phyloP scores from a whole-genome alignment of 192 early-diverging fungal genomes.

The Umbelopsis vinacea region DNA sequence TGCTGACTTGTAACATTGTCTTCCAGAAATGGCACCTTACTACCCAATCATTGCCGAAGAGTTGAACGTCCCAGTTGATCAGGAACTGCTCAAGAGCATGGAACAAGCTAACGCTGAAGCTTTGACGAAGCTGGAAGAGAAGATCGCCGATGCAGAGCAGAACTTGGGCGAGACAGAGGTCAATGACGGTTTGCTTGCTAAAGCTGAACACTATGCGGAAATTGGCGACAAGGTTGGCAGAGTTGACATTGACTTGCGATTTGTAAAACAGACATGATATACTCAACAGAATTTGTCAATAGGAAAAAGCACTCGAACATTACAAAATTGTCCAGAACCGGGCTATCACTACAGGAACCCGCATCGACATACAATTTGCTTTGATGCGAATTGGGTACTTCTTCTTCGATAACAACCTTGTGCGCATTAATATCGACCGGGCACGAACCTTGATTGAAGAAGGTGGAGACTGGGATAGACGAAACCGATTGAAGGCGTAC shows the following conservation, averaged over 20 bases:
- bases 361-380: conserved; percentile 94
- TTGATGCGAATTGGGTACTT: conserved; percentile 95
- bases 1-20: too few species aligned
- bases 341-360: conserved; percentile 86
- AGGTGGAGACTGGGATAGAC: conserved; percentile 99
- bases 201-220: conserved; percentile 88
- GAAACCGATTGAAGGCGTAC: conserved; percentile 97
- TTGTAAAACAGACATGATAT: background rate
- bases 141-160: conserved; percentile 86
- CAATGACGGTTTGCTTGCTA: conserved; percentile 83
- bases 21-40: conserved; percentile 87
- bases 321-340: conserved; percentile 87
- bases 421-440: conserved; percentile 81
- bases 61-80: conserved; percentile 63
- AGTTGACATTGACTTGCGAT: background rate
- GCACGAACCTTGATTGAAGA: conserved; percentile 90
- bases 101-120: conserved; percentile 76
- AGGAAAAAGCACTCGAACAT: conserved; percentile 88
- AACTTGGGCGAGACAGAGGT: conserved; percentile 95
- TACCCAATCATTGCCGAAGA: conserved; percentile 68
- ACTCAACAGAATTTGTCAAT: conserved; percentile 18
- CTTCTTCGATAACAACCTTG: conserved; percentile 80
- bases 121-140: conserved; percentile 80
- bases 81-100: conserved; percentile 53
- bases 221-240: conserved; percentile 88